These are phyloP conservation scores for Globisporangium megalacanthum DNA, from an alignment of 352 stramenopile species.

Conservation along the genomic window DNA sequence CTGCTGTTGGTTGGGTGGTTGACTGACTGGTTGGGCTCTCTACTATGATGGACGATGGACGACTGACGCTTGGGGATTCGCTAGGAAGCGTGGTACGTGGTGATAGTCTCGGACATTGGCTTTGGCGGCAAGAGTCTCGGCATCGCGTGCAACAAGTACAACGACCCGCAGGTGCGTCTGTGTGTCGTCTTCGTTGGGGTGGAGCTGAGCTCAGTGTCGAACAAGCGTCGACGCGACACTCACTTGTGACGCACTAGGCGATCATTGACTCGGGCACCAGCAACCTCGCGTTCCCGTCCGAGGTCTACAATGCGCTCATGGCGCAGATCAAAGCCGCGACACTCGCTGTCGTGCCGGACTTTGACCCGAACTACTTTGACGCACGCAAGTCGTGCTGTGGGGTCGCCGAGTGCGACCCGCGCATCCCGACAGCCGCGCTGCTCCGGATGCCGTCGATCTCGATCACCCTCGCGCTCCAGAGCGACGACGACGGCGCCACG, in stretches of 20 bases:
- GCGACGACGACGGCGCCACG: conserved; percentile 35
- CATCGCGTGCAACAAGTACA: conserved; percentile 61
- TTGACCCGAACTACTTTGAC: conserved; percentile 71
- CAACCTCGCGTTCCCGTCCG: conserved; percentile 70
- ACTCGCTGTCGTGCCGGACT: conserved; percentile 46
- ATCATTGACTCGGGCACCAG: conserved; percentile 82
- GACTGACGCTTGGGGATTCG: neutral
- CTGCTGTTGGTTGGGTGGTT: neutral
- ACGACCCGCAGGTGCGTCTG: conserved; percentile 41
- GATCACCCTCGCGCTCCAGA: conserved; percentile 61
- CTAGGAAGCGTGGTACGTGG: conserved; percentile 78
- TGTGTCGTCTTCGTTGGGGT: too few relatives aligned
- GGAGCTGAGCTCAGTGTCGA: too few relatives aligned
- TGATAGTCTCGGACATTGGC: conserved; percentile 70
- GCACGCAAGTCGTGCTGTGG: conserved; percentile 59
- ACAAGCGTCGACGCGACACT: too few relatives aligned
- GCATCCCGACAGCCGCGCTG: conserved; percentile 36
- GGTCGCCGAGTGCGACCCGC: conserved; percentile 66
- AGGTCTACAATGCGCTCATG: conserved; percentile 77
- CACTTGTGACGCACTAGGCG: conserved; percentile 21
- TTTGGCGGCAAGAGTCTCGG: conserved; percentile 55
- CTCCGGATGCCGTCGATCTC: conserved; percentile 74
- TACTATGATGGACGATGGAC: too few relatives aligned
- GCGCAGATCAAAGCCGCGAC: conserved; percentile 54
- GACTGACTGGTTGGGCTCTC: neutral